Base-by-base conservation (phyloP, 2,329 filamentous ascomycete species). In the Nemania abortiva region DNA sequence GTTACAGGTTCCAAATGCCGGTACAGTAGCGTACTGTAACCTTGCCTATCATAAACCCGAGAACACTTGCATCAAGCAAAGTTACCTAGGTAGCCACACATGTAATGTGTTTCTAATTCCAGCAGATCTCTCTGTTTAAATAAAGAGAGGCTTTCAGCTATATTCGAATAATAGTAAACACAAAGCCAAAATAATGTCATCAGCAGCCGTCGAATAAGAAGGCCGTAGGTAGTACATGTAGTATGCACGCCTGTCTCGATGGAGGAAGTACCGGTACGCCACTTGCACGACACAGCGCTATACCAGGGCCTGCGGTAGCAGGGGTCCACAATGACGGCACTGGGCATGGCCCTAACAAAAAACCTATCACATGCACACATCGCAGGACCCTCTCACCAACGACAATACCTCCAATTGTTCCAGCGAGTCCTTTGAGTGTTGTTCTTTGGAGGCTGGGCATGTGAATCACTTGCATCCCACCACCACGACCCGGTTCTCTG, bases 251-350 rank as follows among this genome's bases (percentile, higher is more conserved):
- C 2, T 27, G 24, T 27, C 24, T 27, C 5, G 24, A 27, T 27
- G 24, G 24, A 2, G 24, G 34, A 37, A 47, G 15, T 47, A 20
- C n/a, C 15, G 42, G 42, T 47, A 47, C 34, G 42, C 15, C 13
- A n/a, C 42, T 45, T 50, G n/a, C 47, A 22, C 31, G 42, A 39
- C 29, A n/a, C 24, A 22, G 45, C 37, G 45, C 47, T 20, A 42
- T 50, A 66, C 47, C 34, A n/a, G 29, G 24, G 13, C 22, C 47
- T 47, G 27, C 34, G 34, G 39, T 42, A 42, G 2, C 34, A 39
- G 11, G 11, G 62, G 10, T 45, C 69, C 69, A 66, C 70, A 62
- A 70, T 71, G 70, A 70, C 66, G 63, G 61, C 69, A 71, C 67
- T 63, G 63, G 66, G 59, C 69, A 71, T 69, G 69, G 66, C 65